Evolutionary conservation across 139 green algal species (phyloP).

Genomic region (Chlorella sp.): DNA sequence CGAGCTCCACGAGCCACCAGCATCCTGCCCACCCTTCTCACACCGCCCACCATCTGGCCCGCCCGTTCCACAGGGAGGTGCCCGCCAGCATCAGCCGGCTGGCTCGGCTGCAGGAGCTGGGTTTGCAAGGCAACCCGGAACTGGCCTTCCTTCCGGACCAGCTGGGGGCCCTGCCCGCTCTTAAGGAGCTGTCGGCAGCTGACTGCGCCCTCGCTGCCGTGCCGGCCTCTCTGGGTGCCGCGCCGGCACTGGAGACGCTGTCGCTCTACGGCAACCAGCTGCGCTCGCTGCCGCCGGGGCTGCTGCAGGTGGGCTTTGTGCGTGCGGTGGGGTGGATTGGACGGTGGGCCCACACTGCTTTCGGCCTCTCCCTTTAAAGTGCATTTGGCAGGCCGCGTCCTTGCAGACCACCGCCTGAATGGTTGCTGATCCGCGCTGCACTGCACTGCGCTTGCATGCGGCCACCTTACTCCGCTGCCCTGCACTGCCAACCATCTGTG

Average conservation of each 20-base stretch:
- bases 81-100: conserved; percentile 46
- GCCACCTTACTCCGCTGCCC: neutral
- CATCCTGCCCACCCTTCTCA: neutral
- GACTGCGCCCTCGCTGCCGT: conserved; percentile 54
- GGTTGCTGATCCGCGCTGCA: no score
- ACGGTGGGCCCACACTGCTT: no score
- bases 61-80: conserved; percentile 27
- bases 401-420: no score
- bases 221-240: conserved; percentile 1
- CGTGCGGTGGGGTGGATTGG: neutral
- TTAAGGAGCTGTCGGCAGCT: conserved; percentile 57
- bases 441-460: no score
- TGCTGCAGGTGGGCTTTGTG: conserved; percentile 27
- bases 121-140: conserved; percentile 67
- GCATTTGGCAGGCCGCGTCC: no score
- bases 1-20: no score
- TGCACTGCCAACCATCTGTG: neutral
- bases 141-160: conserved; percentile 56
- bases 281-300: conserved; percentile 20
- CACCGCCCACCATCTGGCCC: neutral
- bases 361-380: no score
- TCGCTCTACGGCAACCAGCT: conserved; percentile 61
- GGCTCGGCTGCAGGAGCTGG: conserved; percentile 55
- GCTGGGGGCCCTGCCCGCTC: conserved; percentile 31
- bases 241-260: conserved; percentile 39